phyloP scores from a whole-genome alignment of 805 yeast species.

The Sugiyamaella marilandica region DNA sequence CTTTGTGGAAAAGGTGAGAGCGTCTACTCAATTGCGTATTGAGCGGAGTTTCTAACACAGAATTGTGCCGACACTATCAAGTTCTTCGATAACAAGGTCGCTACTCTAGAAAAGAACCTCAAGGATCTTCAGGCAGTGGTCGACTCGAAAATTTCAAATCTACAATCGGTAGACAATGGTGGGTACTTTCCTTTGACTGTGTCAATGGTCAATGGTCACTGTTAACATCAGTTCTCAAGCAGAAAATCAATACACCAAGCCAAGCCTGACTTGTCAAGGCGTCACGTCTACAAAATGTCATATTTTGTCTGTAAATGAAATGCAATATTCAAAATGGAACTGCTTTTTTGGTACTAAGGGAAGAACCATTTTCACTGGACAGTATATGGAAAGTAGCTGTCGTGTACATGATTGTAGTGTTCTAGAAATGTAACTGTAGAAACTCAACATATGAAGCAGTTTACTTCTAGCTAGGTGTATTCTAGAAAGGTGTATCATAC shows the following conservation, averaged over 20 bases:
- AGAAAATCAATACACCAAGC: background rate
- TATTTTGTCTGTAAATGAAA: no score
- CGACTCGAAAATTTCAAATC: conserved; percentile 61
- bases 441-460: no score
- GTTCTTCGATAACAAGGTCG: conserved; percentile 70
- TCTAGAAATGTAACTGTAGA: no score
- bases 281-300: no score
- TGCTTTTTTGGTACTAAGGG: no score
- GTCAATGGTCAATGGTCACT: background rate
- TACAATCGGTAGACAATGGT: conserved; percentile 53
- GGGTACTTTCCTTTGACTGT: conserved; percentile 7
- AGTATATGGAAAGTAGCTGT: no score
- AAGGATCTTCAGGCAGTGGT: conserved; percentile 70
- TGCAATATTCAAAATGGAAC: no score
- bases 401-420: no score
- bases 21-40: background rate
- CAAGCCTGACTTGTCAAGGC: background rate
- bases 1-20: conserved; percentile 64
- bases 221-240: conserved; percentile 4
- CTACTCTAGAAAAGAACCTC: conserved; percentile 67
- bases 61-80: conserved; percentile 55
- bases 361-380: no score
- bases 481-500: no score
- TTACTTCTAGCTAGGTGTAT: no score
- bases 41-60: conserved; percentile 14